A percentile compares a stretch with the other conserved stretches of the same genome.
Conservation (phyloP, 306 rosid genomes). For the Begonia loranthoides region DNA sequence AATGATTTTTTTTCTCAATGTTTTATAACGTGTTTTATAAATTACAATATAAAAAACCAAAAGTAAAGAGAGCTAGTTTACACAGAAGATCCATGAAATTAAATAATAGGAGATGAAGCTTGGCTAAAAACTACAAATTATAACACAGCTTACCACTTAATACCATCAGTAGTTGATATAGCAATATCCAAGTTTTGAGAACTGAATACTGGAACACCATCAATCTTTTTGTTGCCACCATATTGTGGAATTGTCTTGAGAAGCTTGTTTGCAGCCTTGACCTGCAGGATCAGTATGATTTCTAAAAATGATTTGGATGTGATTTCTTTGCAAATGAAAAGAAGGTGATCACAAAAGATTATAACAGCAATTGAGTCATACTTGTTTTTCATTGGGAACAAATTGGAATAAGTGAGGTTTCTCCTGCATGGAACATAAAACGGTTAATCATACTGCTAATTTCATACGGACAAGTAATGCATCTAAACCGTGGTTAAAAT, state of each 20-base stretch:
- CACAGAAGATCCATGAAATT: too few relatives aligned
- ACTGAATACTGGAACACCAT: constrained; percentile 95
- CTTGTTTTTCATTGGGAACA: constrained; percentile 98
- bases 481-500: too few relatives aligned
- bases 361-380: constrained; percentile 15
- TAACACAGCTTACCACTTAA: constrained; percentile 46
- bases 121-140: too few relatives aligned
- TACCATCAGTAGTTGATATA: constrained; percentile 75
- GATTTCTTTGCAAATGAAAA: too few relatives aligned
- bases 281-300: constrained; percentile 26
- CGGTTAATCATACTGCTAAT: too few relatives aligned
- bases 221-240: constrained; percentile 56
- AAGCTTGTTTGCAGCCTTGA: constrained; percentile 87
- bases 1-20: too few relatives aligned
- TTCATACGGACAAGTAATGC: too few relatives aligned
- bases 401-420: constrained; percentile 90
- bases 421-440: constrained; percentile 44
- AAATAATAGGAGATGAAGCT: too few relatives aligned
- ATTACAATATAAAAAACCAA: too few relatives aligned
- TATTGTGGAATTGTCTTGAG: constrained; percentile 41
- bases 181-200: constrained; percentile 93
- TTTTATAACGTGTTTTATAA: too few relatives aligned
- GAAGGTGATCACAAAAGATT: background rate
- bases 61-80: too few relatives aligned
- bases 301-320: background rate